Base-by-base conservation (phyloP, 2,329 filamentous ascomycete species). In the Stagonosporopsis tanaceti region DNA sequence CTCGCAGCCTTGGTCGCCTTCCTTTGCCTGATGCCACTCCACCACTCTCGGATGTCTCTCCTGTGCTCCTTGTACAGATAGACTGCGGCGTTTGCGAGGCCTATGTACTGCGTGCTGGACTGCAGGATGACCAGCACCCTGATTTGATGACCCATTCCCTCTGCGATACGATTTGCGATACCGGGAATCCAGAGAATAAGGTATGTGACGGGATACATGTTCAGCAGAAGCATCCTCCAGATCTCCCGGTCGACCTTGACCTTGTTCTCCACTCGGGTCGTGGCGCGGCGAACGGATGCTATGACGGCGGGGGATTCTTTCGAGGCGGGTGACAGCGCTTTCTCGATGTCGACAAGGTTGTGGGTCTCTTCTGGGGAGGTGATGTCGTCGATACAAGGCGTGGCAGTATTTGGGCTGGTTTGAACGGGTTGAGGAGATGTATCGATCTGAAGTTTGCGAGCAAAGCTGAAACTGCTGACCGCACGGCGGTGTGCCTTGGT, bases 101-200 rank as follows among this genome's bases (percentile, higher is more conserved):
- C 67, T 17, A 68, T 63, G 5, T 57, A 69, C 11, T 69, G 67
- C 17, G 67, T 68, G 1, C 55, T 62, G 28, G 57, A 58, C 42
- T 67, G 63, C 30, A 66, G 12, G 8, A 68, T 53, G 9, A 45
- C 35, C 22, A 69, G 30, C 5, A 42, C 46, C 2, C 50, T 40
- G 1, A 60, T 46, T 1, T 46, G 14, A 12, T 60, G 42, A 8
- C 67, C 67, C 32, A 60, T 47, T 6, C 56, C 63, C 41, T 68
- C 67, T 1, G 61, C 59, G 6, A 69, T 41, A 15, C 65, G 64
- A 40, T 66, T 67, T 8, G 57, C 47, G 9, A 75, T 75, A 8
- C 72, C 73, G 0, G 73, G 73, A 5, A 71, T 57, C 72, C 73
- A 75, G 2, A 76, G 63, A 2, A 74, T 59, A 30, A 76, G 63